phyloP scores from a whole-genome alignment of 2,329 filamentous ascomycete genomes.

The Talaromyces sp. region DNA sequence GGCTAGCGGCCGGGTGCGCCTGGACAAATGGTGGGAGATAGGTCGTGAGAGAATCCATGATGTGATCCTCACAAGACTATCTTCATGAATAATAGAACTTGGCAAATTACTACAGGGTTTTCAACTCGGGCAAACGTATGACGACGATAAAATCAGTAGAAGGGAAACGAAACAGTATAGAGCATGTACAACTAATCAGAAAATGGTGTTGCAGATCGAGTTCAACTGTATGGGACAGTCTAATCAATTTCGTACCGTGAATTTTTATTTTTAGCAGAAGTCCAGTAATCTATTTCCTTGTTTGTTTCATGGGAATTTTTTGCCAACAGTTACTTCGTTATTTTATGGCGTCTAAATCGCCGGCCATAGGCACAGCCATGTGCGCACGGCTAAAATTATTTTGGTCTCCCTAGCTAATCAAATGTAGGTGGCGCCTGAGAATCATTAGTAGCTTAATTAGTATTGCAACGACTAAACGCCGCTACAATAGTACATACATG shows the following conservation, averaged over 20 bases:
- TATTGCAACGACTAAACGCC: not conserved
- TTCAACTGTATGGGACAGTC: not conserved
- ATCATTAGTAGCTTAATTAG: not conserved
- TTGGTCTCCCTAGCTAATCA: not conserved
- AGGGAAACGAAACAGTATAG: not conserved
- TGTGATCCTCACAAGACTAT: not conserved
- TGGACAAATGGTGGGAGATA: not conserved
- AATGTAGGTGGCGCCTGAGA: not conserved
- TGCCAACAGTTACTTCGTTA: not conserved
- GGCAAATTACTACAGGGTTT: not conserved
- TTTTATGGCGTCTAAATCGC: not conserved
- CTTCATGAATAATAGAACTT: not conserved
- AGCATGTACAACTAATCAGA: not conserved
- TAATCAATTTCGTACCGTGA: not conserved
- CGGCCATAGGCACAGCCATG: not conserved
- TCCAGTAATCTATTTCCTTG: not conserved
- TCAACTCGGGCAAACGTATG: not conserved
- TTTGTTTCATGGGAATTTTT: not conserved
- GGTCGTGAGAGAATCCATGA: conserved; percentile 4
- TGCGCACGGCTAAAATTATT: not conserved
- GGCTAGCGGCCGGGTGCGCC: not conserved
- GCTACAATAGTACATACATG: not conserved
- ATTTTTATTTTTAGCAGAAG: not conserved
- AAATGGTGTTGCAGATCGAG: not conserved
- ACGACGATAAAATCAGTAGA: not conserved